Base-by-base conservation (phyloP, 495 filamentous ascomycete species). In the Hypoxylon crocopeplum region DNA sequence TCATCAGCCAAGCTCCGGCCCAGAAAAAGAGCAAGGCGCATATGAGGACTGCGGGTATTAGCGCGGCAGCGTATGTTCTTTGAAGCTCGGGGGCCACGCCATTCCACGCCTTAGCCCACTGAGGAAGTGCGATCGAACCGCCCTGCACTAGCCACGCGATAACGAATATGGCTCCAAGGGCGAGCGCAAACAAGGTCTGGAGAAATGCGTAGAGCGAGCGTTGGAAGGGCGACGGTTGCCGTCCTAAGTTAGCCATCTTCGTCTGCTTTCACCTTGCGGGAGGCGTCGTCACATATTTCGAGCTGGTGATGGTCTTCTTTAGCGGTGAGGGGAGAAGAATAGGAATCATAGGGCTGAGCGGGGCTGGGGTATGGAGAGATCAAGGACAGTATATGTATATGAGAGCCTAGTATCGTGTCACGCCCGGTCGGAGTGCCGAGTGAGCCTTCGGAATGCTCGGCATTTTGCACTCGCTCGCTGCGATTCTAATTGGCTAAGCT, bases 41-140 rank as follows among this genome's bases (percentile, higher is more conserved):
- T 7, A 64, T 24, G 15, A 38, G 20, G 6, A 64, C 49, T 4
- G 56, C 50, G 7, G 61, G 61, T 3, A 64, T 12, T 3, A 70
- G 39, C 13, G 53, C 54, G 0, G 64, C 64, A 1, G 64, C 24
- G 13, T 65, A 70, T 5, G 56, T 30, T 15, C 45, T 2, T 29
- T 59, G 64, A 1, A 50, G 11, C 5, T 59, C 57, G n/a, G 53
- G 37, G 4, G 60, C 44, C 7, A 53, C 54, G 34, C 61, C 61
- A 47, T 68, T 61, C 47, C 52, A 68, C 10, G 65, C 60, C 32
- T 57, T 68, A 12, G 61, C 66, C 68, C 68, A 70, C 50, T 54
- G 47, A 2, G 68, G 65, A 7, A 70, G 40, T 0, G n/a, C 1
- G 24, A 68, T 70, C 0, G 44, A 24, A 1, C 38, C 59, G 10